These are phyloP conservation scores for Aphanocladium album DNA, from an alignment of 2,329 filamentous ascomycete genomes.

Conservation along the genomic window DNA sequence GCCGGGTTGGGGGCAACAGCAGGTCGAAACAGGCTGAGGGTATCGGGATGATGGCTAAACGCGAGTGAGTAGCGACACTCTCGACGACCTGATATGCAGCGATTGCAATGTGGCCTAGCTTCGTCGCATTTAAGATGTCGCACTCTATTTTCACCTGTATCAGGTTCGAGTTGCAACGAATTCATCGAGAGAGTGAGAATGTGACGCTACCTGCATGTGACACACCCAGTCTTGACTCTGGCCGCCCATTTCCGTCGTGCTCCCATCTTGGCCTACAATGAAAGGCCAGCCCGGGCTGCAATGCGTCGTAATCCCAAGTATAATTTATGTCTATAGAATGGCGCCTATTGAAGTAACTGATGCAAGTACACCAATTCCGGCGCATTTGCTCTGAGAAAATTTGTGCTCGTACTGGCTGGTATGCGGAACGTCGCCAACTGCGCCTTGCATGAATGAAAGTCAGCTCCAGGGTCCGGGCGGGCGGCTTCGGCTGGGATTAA, in stretches of 20 bases:
- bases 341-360: too few species aligned
- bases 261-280: background rate
- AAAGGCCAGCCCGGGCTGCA: background rate
- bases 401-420: too few species aligned
- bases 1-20: background rate
- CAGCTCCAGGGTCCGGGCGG: too few species aligned
- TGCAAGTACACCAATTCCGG: too few species aligned
- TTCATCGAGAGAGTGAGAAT: background rate
- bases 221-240: background rate
- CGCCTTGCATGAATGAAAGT: too few species aligned
- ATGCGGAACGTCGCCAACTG: too few species aligned
- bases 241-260: background rate
- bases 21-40: background rate
- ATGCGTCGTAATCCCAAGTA: too few species aligned
- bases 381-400: too few species aligned
- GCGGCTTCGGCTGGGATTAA: too few species aligned
- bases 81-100: background rate
- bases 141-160: background rate
- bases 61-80: background rate
- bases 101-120: background rate
- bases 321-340: too few species aligned
- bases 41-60: background rate
- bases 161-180: background rate
- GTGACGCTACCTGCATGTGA: background rate
- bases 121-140: background rate